Percentiles rank a stretch among this genome's conserved stretches.
phyloP scores from a whole-genome alignment of 202 grass and related monocot genomes.

The Digitaria exilis region DNA sequence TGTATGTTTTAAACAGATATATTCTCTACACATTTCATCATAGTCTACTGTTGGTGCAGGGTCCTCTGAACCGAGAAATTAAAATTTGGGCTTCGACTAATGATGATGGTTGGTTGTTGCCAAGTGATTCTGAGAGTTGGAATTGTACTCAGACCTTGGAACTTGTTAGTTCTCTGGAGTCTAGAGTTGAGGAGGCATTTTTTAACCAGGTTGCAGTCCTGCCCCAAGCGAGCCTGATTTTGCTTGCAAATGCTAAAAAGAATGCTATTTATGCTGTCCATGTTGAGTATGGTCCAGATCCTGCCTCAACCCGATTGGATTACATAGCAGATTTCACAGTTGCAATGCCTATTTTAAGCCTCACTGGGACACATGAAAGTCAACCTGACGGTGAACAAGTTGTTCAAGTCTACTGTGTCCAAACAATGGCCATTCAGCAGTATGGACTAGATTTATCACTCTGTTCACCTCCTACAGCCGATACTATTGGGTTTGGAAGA shows the following conservation, averaged over 20 bases:
- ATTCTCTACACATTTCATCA: constrained; percentile 16
- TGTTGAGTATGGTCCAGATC: constrained; percentile 81
- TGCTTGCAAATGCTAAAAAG: constrained; percentile 99
- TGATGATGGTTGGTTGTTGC: constrained; percentile 88
- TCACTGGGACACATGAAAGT: constrained; percentile 76
- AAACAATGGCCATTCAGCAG: constrained; percentile 99
- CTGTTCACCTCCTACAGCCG: constrained; percentile 75
- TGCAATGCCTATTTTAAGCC: constrained; percentile 97
- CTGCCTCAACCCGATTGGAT: constrained; percentile 85
- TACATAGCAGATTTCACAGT: constrained; percentile 99
- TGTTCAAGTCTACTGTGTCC: constrained; percentile 97
- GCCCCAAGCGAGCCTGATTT: constrained; percentile 88
- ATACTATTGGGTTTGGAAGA: constrained; percentile 60
- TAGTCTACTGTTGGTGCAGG: constrained; percentile 54
- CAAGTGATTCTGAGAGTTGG: constrained; percentile 88
- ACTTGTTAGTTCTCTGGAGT: constrained; percentile 79
- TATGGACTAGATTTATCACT: constrained; percentile 92
- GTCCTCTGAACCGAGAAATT: constrained; percentile 90
- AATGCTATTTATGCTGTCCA: constrained; percentile 97
- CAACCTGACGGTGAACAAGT: constrained; percentile 80
- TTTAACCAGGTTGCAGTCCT: constrained; percentile 94
- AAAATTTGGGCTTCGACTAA: constrained; percentile 88
- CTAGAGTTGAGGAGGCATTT: constrained; percentile 79
- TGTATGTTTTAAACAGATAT: constrained; percentile 32
- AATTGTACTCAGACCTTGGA: constrained; percentile 92